Evolutionary conservation across 805 yeast species (phyloP).

Genomic region (Teunomyces panamensis): DNA sequence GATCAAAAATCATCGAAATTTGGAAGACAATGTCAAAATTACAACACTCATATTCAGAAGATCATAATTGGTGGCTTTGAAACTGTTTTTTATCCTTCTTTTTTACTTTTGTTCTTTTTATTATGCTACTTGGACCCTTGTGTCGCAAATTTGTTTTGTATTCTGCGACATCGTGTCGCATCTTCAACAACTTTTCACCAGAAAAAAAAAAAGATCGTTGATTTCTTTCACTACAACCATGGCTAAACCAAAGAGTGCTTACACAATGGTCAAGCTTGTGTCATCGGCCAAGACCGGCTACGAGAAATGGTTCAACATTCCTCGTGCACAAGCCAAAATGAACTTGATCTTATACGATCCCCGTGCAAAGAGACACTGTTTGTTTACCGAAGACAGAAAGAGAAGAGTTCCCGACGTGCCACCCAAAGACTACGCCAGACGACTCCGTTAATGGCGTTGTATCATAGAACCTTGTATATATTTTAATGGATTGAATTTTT

Average conservation of each 20-base stretch:
- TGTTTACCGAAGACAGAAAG: slow-evolving; percentile 85
- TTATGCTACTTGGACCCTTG: no score
- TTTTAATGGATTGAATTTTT: neutral
- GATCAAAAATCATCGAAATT: neutral
- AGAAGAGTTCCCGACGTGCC: slow-evolving; percentile 63
- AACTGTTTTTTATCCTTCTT: neutral
- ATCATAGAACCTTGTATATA: neutral
- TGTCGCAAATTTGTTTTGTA: neutral
- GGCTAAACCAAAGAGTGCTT: slow-evolving; percentile 64
- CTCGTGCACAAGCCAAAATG: slow-evolving; percentile 76
- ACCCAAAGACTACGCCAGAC: slow-evolving; percentile 35
- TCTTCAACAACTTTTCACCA: neutral
- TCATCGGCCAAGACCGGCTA: slow-evolving; percentile 92
- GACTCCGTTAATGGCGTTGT: slow-evolving; percentile 3
- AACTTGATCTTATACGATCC: slow-evolving; percentile 54
- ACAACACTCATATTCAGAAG: no score
- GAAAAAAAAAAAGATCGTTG: neutral
- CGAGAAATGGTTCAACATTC: slow-evolving; percentile 74
- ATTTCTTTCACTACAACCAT: slow-evolving; percentile 4
- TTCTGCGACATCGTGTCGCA: neutral
- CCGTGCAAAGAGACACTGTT: slow-evolving; percentile 80
- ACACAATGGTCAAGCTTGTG: slow-evolving; percentile 77
- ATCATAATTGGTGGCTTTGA: neutral
- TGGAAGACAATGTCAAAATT: no score
- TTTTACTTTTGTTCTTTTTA: neutral